These are phyloP conservation scores for Zoysia matrella DNA, from an alignment of 202 grass and related monocot species.

Conservation along the genomic window DNA sequence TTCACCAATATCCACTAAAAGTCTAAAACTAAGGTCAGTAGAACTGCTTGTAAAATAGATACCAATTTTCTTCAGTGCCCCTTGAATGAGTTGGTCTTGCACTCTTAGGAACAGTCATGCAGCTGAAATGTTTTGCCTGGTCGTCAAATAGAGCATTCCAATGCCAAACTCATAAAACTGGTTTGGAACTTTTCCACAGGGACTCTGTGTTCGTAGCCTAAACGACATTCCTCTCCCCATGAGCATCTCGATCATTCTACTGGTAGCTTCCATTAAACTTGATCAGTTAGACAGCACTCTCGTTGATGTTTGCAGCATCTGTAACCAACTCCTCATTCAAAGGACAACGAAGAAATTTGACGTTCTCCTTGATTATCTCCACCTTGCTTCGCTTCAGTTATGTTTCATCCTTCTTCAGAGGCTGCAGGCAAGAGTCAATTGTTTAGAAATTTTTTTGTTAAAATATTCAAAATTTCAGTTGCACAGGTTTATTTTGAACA, in stretches of 20 bases:
- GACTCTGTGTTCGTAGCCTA: conserved; percentile 94
- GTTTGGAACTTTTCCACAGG: conserved; percentile 83
- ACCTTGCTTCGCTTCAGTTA: conserved; percentile 90
- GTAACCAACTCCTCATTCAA: conserved; percentile 81
- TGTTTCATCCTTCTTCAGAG: conserved; percentile 56
- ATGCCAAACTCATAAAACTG: conserved; percentile 87
- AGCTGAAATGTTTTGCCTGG: conserved; percentile 89
- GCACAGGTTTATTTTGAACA: not conserved
- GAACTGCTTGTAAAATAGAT: too few species aligned
- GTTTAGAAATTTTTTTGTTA: too few species aligned
- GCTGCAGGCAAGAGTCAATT: conserved; percentile 48
- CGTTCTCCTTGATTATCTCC: conserved; percentile 89
- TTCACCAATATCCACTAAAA: too few species aligned
- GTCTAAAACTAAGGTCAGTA: too few species aligned
- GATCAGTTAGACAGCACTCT: conserved; percentile 71
- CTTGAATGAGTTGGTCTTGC: too few species aligned
- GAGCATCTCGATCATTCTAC: conserved; percentile 72
- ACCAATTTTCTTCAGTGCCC: too few species aligned
- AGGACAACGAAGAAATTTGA: conserved; percentile 85
- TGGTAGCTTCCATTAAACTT: conserved; percentile 96
- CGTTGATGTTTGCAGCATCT: conserved; percentile 82
- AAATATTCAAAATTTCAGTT: not conserved
- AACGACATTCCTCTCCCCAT: conserved; percentile 78
- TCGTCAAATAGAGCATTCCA: conserved; percentile 78
- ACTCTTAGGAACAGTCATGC: conserved; percentile 75